Base-by-base conservation (phyloP, 345 rosid genomes). In the Brassica napus region DNA sequence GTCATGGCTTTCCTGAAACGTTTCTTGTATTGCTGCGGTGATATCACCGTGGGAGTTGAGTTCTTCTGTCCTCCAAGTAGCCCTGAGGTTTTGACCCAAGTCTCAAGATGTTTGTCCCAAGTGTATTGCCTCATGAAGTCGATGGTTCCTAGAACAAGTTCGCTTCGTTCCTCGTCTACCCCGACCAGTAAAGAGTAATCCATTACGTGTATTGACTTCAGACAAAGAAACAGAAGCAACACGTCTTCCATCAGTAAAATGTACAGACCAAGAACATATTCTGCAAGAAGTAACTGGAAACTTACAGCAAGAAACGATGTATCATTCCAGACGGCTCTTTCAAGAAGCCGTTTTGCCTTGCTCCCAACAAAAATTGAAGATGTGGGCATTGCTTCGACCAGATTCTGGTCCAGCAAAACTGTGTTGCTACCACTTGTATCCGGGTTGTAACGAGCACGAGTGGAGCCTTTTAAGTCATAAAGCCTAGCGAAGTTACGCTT, bases 71-170 rank as follows among this genome's bases (percentile, higher is more conserved):
- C 97, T 0, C 98, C 98, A 14, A 91, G 93, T 47, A 95, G 88
- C 76, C 88, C 93, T 12, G 97, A 79, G 1, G 92, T 86, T 71
- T 90, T 93, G 69, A 95, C 97, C 97, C 97, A 93, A 10, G 97
- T 89, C 84, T 95, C 98, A 30, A 95, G 87, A 77, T 91, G 99
- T n/a, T n/a, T n/a, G n/a, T n/a, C n/a, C n/a, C n/a, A n/a, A n/a
- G n/a, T n/a, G n/a, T 95, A 95, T 69, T 93, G 99, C 88, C 98
- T 89, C 98, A 95, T 82, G 79, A 93, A 95, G 79, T 93, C 99
- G 21, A 95, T 95, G 49, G 90, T 93, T 79, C 98, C 98, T 52
- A 93, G 85, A 52, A 90, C 94, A 71, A 93, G 85, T 77, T 95
- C 97, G 4, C 87, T 91, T 72, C 84, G 85, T 83, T 90, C 94